A percentile compares a stretch with the other conserved stretches of the same genome.
Evolutionary conservation across 768 basidiomycete genomes (phyloP).

Genomic region (Kwoniella dendrophila): DNA sequence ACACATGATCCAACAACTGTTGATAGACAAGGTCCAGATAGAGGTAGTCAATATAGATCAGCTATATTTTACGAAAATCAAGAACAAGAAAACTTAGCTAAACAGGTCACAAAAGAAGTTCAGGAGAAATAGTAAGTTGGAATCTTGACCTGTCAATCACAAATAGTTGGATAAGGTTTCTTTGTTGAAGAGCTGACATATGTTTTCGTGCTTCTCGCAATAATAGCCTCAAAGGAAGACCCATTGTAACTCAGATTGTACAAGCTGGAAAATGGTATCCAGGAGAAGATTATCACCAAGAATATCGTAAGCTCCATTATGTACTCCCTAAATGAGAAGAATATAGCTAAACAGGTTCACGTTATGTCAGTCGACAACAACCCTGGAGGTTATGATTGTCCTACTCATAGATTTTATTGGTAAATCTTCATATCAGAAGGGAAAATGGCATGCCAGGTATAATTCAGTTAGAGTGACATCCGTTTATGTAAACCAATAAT

Average conservation of each 20-base stretch:
- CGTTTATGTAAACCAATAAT: too few relatives aligned
- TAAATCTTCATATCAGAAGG: too few relatives aligned
- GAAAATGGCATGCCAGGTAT: too few relatives aligned
- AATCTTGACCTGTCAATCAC: neutral
- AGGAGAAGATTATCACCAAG: slow-evolving; percentile 59
- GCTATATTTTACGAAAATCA: slow-evolving; percentile 79
- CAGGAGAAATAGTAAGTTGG: slow-evolving; percentile 77
- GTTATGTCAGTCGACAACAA: slow-evolving; percentile 65
- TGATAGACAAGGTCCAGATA: slow-evolving; percentile 76
- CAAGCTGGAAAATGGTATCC: slow-evolving; percentile 73
- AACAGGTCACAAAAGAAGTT: slow-evolving; percentile 76
- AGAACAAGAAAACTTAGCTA: slow-evolving; percentile 73
- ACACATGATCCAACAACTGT: slow-evolving; percentile 88
- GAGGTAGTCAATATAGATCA: slow-evolving; percentile 79
- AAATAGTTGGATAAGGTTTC: neutral
- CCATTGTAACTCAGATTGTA: slow-evolving; percentile 76
- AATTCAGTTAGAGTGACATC: neutral
- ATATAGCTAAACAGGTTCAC: neutral
- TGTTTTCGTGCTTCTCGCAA: neutral
- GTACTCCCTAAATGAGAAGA: too few relatives aligned
- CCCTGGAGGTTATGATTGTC: slow-evolving; percentile 86
- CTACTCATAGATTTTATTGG: slow-evolving; percentile 84
- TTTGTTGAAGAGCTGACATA: neutral
- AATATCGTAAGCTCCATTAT: slow-evolving; percentile 66
- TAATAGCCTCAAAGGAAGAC: slow-evolving; percentile 64